phyloP scores from a whole-genome alignment of 164 flowering plant genomes.

The Vitis rupestris region DNA sequence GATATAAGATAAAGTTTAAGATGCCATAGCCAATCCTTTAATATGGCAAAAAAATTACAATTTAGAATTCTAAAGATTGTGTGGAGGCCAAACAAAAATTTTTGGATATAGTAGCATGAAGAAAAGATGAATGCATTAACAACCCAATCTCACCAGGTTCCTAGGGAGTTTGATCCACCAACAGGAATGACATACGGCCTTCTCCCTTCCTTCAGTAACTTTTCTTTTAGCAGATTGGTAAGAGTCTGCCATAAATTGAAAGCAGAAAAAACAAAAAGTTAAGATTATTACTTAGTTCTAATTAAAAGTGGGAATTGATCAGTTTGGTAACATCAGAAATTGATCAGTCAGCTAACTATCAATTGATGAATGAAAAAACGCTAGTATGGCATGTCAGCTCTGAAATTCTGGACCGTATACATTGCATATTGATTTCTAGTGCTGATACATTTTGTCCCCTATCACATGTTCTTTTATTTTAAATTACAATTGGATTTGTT shows the following conservation, averaged over 20 bases:
- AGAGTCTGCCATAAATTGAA: constrained; percentile 52
- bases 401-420: no score
- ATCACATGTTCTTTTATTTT: no score
- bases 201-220: constrained; percentile 75
- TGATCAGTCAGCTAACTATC: no score
- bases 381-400: no score
- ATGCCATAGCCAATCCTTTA: no score
- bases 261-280: background rate
- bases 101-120: background rate
- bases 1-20: no score
- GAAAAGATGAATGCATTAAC: background rate
- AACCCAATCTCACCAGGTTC: constrained; percentile 72
- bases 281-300: background rate
- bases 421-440: no score
- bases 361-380: no score
- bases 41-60: background rate
- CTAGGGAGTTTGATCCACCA: constrained; percentile 95
- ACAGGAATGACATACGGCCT: constrained; percentile 96
- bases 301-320: background rate
- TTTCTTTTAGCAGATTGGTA: constrained; percentile 66
- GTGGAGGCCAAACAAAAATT: no score
- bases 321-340: background rate
- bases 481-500: no score
- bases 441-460: no score
- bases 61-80: no score